phyloP scores from a whole-genome alignment of 2,329 filamentous ascomycete genomes.

The Stagonosporopsis rhizophila region DNA sequence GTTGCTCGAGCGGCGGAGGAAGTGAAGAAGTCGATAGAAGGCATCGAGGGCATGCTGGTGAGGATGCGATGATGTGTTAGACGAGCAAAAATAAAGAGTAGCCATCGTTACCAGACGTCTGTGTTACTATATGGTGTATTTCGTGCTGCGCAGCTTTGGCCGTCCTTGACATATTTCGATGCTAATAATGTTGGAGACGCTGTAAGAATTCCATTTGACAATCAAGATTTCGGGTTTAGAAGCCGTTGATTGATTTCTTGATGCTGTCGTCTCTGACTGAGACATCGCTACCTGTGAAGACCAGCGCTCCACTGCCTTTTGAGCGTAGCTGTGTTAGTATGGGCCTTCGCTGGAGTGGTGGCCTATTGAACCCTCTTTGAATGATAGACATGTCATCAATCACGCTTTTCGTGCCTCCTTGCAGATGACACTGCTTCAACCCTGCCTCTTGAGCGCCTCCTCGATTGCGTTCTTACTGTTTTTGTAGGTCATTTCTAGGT shows the following conservation, averaged over 20 bases:
- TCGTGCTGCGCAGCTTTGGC: not conserved
- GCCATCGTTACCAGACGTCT: not conserved
- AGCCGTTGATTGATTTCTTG: not conserved
- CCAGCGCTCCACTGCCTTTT: not conserved
- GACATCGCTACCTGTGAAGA: not conserved
- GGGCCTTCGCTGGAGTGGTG: not conserved
- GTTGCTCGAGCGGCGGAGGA: slow-evolving; percentile 89
- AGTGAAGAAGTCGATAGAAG: slow-evolving; percentile 79
- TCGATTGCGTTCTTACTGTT: slow-evolving; percentile 93
- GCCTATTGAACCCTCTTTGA: not conserved
- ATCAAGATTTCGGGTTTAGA: not conserved
- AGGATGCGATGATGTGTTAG: slow-evolving; percentile 51
- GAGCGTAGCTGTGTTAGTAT: not conserved
- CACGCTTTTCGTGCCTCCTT: not conserved
- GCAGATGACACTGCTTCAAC: not conserved
- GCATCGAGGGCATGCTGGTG: slow-evolving; percentile 86
- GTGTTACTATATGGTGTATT: not conserved
- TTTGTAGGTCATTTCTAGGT: slow-evolving; percentile 92
- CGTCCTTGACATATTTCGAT: not conserved
- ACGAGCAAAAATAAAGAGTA: not conserved
- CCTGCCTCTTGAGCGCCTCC: slow-evolving; percentile 72
- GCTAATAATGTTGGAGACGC: too few species aligned
- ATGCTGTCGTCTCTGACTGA: not conserved
- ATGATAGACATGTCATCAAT: not conserved
- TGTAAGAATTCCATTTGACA: not conserved